Base-by-base conservation (phyloP, 371 early-diverging fungal genomes). In the Funneliformis caledonium region DNA sequence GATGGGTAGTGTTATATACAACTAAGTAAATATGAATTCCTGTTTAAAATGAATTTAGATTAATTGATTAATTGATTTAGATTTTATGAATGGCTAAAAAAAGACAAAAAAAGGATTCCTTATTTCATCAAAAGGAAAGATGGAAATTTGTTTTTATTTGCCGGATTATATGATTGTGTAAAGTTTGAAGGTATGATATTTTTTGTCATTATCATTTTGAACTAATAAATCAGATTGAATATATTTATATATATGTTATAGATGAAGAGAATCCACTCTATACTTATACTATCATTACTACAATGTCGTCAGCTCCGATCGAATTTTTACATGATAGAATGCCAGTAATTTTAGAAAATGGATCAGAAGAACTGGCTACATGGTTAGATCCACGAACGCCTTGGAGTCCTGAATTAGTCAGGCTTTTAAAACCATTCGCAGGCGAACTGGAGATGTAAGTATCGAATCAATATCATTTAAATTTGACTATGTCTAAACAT, bases 11-110 rank as follows among this genome's bases (percentile, higher is more conserved):
- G 42, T 12, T 12, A 16, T 31, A 65, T 69, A 47, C 65, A 7
- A 16, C 45, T 52, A 16, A 42, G 14, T 70, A 12, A 61, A 59
- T 42, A 26, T 26, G 61, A 19, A 42, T 52, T 75, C 26, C 26
- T 0, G 26, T 26, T 43, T 56, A 62, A 76, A 12, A 3, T 56
- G 26, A 67, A 8, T n/a, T 65, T 43, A 33, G 14, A 47, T 72
- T 26, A 22, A 61, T 37, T 22, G 7, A 37, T 68, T 2, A 37
- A 37, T 22, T 64, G 6, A 47, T 9, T 1, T 82, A 93, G 92
- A 8, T 94, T 93, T 75, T 94, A 88, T 84, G 94, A 94, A 83
- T 94, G 95, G 95, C 84, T 88, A 31, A 87, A 88, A 62, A 83
- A 83, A 31, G 88, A 87, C 4, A 90, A 89, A 68, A 85, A 88